Percentiles rank a stretch among this genome's conserved stretches.
These are phyloP conservation scores for Cladosporium sp. DNA, from an alignment of 2,329 filamentous ascomycete species.

Conservation along the genomic window DNA sequence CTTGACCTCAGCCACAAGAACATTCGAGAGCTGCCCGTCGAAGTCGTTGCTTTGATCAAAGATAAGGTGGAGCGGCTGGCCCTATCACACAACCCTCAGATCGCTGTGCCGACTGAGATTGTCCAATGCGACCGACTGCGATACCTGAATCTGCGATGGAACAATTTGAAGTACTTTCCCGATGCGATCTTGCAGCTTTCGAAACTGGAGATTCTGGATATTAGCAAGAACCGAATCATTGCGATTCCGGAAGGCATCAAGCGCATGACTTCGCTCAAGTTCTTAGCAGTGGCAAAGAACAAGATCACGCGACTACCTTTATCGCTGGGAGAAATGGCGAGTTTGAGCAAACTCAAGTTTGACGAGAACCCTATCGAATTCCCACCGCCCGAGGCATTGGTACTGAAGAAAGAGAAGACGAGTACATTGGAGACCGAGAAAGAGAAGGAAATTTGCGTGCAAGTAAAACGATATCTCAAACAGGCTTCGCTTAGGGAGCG, in stretches of 20 bases:
- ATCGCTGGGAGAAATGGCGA: conserved; percentile 83
- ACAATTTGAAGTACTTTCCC: conserved; percentile 65
- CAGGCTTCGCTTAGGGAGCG: conserved; percentile 34
- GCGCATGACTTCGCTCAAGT: conserved; percentile 79
- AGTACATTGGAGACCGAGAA: conserved; percentile 51
- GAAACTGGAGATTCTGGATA: conserved; percentile 85
- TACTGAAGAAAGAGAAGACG: conserved; percentile 16
- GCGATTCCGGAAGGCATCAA: conserved; percentile 73
- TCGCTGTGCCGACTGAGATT: conserved; percentile 65
- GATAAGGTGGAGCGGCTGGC: conserved; percentile 70
- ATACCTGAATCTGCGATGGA: conserved; percentile 77
- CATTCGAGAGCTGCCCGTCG: conserved; percentile 66
- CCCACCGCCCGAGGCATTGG: conserved; percentile 52
- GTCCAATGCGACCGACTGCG: conserved; percentile 72
- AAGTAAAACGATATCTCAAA: conserved; percentile 57
- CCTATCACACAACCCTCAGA: conserved; percentile 73
- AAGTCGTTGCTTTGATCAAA: conserved; percentile 71
- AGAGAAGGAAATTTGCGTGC: conserved; percentile 56
- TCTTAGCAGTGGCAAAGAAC: conserved; percentile 83
- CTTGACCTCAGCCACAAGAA: conserved; percentile 73
- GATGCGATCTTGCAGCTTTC: conserved; percentile 71
- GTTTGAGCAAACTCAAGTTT: conserved; percentile 82
- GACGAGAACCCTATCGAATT: conserved; percentile 83
- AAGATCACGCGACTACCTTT: conserved; percentile 78
- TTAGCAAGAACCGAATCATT: conserved; percentile 81